Evolutionary conservation across 1,284 basidiomycete species (phyloP), one percentile per base, ranked within the genome.

Genomic region (Entoloma clypeatum): DNA sequence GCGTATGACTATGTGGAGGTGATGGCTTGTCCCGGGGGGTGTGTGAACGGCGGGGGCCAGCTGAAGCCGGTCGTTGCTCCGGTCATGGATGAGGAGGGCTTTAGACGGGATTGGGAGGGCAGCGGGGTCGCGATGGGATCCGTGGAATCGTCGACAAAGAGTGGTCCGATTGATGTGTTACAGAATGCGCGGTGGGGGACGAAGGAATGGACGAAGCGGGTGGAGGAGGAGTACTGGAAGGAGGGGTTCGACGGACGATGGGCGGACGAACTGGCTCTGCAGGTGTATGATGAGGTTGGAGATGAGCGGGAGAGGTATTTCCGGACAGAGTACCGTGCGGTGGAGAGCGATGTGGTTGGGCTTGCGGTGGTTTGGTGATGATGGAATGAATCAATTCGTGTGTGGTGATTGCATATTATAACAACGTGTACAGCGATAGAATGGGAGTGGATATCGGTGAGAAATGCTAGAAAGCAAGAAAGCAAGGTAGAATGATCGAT

Each of bases 21-120:
- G 47, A 99, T 99, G 96, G 96, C 96, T 16, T 99, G 96, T 67
- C 96, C 96, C 0, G 82, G 88, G 0, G 96, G 96, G 5, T 99
- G 96, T 60, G 91, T 97, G 35, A 98, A 98, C 58, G 95, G 96
- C 3, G 95, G 96, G 18, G 96, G 96, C 2, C 96, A 99, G 67
- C 72, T 94, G 54, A 83, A 85, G 50, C 81, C 79, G 17, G 42
- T 48, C 3, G 7, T 39, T 66, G 41, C 55, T 44, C 21, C 42
- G 14, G 10, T 39, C 21, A 31, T 47, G 16, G 82, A 87, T 53
- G 77, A 69, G 42, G 82, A 87, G 58, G 80, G 83, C 8, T 77
- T 75, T 50, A 49, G 57, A 45, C 61, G 77, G 48, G 70, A 79
- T 45, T 79, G 77, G 78, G 69, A 64, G 52, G 72, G 64, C 31